Percentiles rank a stretch among this genome's conserved stretches.
Evolutionary conservation across 1,284 basidiomycete genomes (phyloP).

Genomic region (Lignosus rhinocerotis): DNA sequence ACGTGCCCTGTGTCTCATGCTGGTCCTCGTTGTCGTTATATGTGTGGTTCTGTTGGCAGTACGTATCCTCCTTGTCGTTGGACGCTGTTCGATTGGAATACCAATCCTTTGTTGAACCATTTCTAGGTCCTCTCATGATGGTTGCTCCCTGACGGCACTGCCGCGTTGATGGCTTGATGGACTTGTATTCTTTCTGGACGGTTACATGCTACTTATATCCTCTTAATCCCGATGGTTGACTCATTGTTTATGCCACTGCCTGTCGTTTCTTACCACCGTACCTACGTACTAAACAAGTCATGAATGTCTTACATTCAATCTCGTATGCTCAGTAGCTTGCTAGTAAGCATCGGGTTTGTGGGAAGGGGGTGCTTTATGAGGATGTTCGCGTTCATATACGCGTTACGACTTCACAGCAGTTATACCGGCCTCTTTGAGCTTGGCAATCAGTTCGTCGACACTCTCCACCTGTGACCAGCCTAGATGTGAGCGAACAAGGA

Average conservation of each 20-base stretch:
- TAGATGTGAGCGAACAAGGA: neutral
- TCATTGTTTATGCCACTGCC: neutral
- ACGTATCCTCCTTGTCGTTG: slow-evolving; percentile 41
- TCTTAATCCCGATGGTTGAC: neutral
- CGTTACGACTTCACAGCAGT: slow-evolving; percentile 43
- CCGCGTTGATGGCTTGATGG: neutral
- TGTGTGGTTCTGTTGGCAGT: slow-evolving; percentile 93
- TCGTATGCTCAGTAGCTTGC: neutral
- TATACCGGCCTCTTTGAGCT: slow-evolving; percentile 90
- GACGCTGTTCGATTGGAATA: slow-evolving; percentile 30
- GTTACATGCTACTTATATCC: neutral
- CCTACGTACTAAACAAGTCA: neutral
- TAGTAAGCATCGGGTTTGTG: neutral
- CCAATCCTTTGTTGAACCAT: slow-evolving; percentile 27
- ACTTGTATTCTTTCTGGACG: neutral
- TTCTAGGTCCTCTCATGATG: slow-evolving; percentile 31
- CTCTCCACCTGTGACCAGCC: slow-evolving; percentile 57
- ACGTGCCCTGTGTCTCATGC: slow-evolving; percentile 86
- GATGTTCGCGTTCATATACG: neutral
- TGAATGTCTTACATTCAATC: neutral
- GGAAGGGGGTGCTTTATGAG: neutral
- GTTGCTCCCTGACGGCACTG: neutral
- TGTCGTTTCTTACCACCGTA: neutral
- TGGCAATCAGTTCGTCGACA: slow-evolving; percentile 89
- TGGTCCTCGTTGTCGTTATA: slow-evolving; percentile 86